phyloP scores from a whole-genome alignment of 1,284 basidiomycete genomes.

The Rhodofomes roseus region DNA sequence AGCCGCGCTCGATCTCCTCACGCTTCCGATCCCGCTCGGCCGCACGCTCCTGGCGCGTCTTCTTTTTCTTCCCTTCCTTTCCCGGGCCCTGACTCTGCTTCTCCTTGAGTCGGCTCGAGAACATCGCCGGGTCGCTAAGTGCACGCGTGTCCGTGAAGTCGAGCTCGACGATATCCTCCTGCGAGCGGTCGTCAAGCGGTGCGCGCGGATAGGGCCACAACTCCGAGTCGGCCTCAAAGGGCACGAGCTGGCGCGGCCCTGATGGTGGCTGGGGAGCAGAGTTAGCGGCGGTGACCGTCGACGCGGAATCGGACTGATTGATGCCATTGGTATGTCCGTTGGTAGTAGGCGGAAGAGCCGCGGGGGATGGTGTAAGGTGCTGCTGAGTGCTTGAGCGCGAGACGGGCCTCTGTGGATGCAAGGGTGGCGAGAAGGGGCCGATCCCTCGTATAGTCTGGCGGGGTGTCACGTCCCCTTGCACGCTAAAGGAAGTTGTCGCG shows the following conservation, averaged over 20 bases:
- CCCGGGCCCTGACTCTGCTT: slow-evolving; percentile 28
- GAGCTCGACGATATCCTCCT: slow-evolving; percentile 58
- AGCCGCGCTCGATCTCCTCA: slow-evolving; percentile 56
- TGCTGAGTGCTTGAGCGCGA: slow-evolving; percentile 2
- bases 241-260: slow-evolving; percentile 36
- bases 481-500: not conserved
- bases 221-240: slow-evolving; percentile 56
- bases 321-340: slow-evolving; percentile 2
- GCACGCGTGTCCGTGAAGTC: slow-evolving; percentile 68
- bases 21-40: slow-evolving; percentile 39
- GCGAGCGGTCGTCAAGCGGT: slow-evolving; percentile 29
- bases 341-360: not conserved
- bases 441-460: slow-evolving; percentile 38
- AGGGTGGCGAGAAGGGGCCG: slow-evolving; percentile 17
- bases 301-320: slow-evolving; percentile 8
- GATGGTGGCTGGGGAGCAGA: slow-evolving; percentile 8
- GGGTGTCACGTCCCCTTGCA: slow-evolving; percentile 48
- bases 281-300: slow-evolving; percentile 11
- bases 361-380: slow-evolving; percentile 2
- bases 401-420: slow-evolving; percentile 6
- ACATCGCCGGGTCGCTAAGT: slow-evolving; percentile 57
- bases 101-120: slow-evolving; percentile 34
- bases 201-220: slow-evolving; percentile 63
- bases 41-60: slow-evolving; percentile 36
- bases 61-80: slow-evolving; percentile 28